Evolutionary conservation across 805 yeast species (phyloP).

Genomic region (Grigorovia transvaalensis): DNA sequence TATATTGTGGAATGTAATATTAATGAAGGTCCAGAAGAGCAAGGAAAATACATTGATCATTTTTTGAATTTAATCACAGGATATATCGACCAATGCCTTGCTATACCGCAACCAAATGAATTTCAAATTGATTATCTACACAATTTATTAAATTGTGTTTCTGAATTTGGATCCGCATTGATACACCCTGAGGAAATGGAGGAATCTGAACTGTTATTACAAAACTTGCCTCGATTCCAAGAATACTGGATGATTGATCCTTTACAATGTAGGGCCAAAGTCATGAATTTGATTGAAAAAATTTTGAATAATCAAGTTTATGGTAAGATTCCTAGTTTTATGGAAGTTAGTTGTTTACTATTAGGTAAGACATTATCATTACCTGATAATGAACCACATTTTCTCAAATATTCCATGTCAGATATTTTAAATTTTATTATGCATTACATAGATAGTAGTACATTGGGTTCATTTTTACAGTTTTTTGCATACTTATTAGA

Average conservation of each 20-base stretch:
- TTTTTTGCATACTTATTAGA: constrained; percentile 37
- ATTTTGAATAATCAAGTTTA: constrained; percentile 27
- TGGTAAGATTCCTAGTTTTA: constrained; percentile 37
- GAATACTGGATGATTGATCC: constrained; percentile 44
- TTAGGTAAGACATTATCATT: constrained; percentile 30
- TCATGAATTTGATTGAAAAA: constrained; percentile 36
- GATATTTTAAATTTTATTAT: constrained; percentile 21
- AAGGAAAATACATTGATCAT: constrained; percentile 30
- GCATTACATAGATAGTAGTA: constrained; percentile 18
- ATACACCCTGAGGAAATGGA: constrained; percentile 41
- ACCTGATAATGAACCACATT: constrained; percentile 25
- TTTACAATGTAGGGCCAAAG: constrained; percentile 32
- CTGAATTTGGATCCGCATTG: constrained; percentile 64
- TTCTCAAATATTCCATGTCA: constrained; percentile 19
- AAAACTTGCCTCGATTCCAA: constrained; percentile 19
- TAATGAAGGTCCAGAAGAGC: constrained; percentile 34
- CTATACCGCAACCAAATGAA: constrained; percentile 6
- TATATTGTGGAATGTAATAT: constrained; percentile 47
- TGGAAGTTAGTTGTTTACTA: constrained; percentile 55
- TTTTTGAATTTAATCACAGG: constrained; percentile 26
- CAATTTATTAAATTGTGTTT: constrained; percentile 52
- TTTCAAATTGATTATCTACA: constrained; percentile 36
- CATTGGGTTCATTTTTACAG: constrained; percentile 31
- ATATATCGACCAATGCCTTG: constrained; percentile 9
- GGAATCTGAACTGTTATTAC: constrained; percentile 17